phyloP scores from a whole-genome alignment of 352 stramenopile species.

The Globisporangium yorkense region DNA sequence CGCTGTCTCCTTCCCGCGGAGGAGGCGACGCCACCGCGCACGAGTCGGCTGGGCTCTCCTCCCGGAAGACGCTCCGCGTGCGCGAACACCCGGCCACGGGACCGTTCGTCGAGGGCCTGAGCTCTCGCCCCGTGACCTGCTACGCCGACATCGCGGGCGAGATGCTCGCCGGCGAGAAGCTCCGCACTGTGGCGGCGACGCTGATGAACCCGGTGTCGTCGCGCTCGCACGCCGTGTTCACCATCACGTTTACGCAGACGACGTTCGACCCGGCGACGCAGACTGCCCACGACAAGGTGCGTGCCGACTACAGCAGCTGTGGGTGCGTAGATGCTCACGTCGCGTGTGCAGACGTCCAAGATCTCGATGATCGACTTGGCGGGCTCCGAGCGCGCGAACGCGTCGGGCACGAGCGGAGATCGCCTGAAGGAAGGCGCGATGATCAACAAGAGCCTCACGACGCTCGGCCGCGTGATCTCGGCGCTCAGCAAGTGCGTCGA shows the following conservation, averaged over 20 bases:
- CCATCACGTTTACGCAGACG: conserved; percentile 89
- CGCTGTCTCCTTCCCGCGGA: conserved; percentile 14
- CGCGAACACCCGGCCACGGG: conserved; percentile 79
- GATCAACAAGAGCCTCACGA: conserved; percentile 92
- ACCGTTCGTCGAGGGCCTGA: conserved; percentile 81
- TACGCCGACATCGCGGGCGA: conserved; percentile 81
- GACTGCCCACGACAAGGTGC: conserved; percentile 59
- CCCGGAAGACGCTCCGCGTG: conserved; percentile 49
- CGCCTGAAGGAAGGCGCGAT: conserved; percentile 89
- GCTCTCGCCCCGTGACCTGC: conserved; percentile 51
- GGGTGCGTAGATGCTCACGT: not conserved
- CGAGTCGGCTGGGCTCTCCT: not conserved
- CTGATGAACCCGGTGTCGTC: conserved; percentile 96
- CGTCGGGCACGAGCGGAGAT: conserved; percentile 78
- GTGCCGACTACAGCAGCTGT: not conserved
- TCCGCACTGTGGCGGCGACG: conserved; percentile 92
- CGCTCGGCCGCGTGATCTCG: conserved; percentile 85
- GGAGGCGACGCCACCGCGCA: not conserved
- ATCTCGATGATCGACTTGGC: conserved; percentile 86
- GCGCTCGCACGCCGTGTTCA: conserved; percentile 96
- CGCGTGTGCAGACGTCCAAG: conserved; percentile 51
- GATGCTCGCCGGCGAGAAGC: conserved; percentile 89
- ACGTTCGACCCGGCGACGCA: conserved; percentile 56
- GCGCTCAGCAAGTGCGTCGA: conserved; percentile 58
- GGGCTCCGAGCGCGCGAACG: conserved; percentile 74